phyloP scores from a whole-genome alignment of 164 flowering plant species.

The Magnolia officinalis region DNA sequence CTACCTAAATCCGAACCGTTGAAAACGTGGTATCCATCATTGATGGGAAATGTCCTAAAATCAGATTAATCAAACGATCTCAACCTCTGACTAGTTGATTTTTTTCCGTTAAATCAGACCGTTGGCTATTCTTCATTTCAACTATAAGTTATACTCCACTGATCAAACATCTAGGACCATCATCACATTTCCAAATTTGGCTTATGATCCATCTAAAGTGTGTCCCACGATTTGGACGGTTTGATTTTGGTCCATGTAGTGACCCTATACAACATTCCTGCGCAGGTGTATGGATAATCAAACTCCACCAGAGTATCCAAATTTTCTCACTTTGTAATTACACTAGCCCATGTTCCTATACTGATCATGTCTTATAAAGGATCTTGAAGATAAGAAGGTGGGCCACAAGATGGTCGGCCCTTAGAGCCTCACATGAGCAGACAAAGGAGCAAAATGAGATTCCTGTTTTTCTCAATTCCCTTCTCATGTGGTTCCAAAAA shows the following conservation, averaged over 20 bases:
- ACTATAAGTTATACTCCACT: too few species aligned
- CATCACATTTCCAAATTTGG: too few species aligned
- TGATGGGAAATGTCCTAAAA: too few species aligned
- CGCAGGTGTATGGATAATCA: neutral
- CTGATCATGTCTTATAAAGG: neutral
- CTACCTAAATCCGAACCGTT: too few species aligned
- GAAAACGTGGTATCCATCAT: too few species aligned
- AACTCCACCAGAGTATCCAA: neutral
- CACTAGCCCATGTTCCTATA: too few species aligned
- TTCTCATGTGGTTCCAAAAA: conserved; percentile 11
- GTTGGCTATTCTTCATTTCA: too few species aligned
- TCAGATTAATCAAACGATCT: too few species aligned
- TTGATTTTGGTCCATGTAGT: neutral
- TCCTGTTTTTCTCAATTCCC: neutral
- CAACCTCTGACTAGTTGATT: too few species aligned
- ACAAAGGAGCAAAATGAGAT: conserved; percentile 7
- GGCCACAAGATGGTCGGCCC: neutral
- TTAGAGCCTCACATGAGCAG: conserved; percentile 1
- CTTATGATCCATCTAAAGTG: neutral
- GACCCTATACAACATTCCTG: neutral
- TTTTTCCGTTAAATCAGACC: too few species aligned
- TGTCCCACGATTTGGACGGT: neutral
- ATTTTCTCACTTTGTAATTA: too few species aligned
- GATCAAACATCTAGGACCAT: too few species aligned
- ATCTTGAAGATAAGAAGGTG: conserved; percentile 7